Percentiles rank a stretch among this genome's conserved stretches.
Conservation (phyloP, 1,284 basidiomycete species). For the Trametes sp. region DNA sequence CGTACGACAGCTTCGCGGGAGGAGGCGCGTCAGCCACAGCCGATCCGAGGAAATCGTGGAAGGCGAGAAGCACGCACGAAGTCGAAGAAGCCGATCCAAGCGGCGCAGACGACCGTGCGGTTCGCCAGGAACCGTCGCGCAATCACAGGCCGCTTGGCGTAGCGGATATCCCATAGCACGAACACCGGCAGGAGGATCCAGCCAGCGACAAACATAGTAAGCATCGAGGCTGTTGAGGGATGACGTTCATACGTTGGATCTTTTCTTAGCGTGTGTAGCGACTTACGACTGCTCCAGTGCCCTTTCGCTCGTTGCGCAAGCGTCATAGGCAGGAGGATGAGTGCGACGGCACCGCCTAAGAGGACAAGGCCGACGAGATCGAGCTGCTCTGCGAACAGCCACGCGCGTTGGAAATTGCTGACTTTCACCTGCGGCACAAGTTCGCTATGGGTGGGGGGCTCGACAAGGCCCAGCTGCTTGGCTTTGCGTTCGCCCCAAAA, state of each 20-base stretch:
- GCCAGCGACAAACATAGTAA: slow-evolving; percentile 62
- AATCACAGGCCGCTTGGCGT: slow-evolving; percentile 60
- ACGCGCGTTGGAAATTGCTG: slow-evolving; percentile 35
- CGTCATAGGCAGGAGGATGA: slow-evolving; percentile 67
- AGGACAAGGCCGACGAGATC: slow-evolving; percentile 69
- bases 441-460: slow-evolving; percentile 24
- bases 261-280: no score
- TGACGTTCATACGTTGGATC: no score
- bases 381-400: slow-evolving; percentile 53
- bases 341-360: slow-evolving; percentile 57
- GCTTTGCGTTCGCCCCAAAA: slow-evolving; percentile 77
- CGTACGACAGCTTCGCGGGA: slow-evolving; percentile 60
- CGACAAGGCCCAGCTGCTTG: slow-evolving; percentile 55
- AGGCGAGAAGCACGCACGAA: slow-evolving; percentile 53
- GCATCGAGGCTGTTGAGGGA: slow-evolving; percentile 56
- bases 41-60: not conserved
- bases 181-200: slow-evolving; percentile 53
- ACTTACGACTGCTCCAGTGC: slow-evolving; percentile 44
- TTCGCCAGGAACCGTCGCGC: slow-evolving; percentile 65
- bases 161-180: slow-evolving; percentile 56
- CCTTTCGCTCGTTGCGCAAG: slow-evolving; percentile 49
- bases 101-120: slow-evolving; percentile 64
- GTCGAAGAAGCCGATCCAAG: slow-evolving; percentile 75
- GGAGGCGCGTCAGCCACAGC: not conserved
- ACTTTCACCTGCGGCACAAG: slow-evolving; percentile 18